Base-by-base conservation (phyloP, 1,284 basidiomycete genomes). In the Irpex sp. region DNA sequence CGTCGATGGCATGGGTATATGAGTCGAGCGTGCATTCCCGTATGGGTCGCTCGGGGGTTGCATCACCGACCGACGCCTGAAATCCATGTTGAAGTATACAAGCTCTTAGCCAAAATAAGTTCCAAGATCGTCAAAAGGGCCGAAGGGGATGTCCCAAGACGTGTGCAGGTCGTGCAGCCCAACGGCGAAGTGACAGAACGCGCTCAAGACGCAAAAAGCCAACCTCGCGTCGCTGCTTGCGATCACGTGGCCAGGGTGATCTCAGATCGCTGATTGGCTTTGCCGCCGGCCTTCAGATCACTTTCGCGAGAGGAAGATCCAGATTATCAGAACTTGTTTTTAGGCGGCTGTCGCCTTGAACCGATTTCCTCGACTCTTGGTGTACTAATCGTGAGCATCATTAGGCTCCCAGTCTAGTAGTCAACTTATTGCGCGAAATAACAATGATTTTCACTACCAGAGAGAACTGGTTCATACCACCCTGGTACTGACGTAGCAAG, bases 21-120 rank as follows among this genome's bases (percentile, higher is more conserved):
- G 68, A 1, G 76, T 26, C 3, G 26, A 75, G 47, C 86, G 81
- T 56, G 72, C 71, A 70, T 82, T 85, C 13, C 79, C 81, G 66
- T 85, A 74, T 3, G 81, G 75, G 59, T 89, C 86, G 2, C 75
- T 58, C 17, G 81, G 64, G 51, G 83, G 82, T 57, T 85, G 87
- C 75, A 89, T 80, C 0, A 82, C 82, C 37, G 87, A 87, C 49
- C 84, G 81, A 55, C 87, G 80, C 37, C 80, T 44, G 78, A 52
- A 75, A 71, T 67, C 87, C 86, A 76, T 11, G 40, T 26, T 26
- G 82, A 82, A 63, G 69, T 77, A 65, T 57, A n/a, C 26, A 26
- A 26, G 26, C 26, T 26, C 26, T 26, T 26, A 26, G 26, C 26
- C 2, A 26, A 26, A 26, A 26, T 4, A 26, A 26, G 26, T 26